Base-by-base conservation (phyloP, 2,329 filamentous ascomycete species). In the Xylaria sp. region DNA sequence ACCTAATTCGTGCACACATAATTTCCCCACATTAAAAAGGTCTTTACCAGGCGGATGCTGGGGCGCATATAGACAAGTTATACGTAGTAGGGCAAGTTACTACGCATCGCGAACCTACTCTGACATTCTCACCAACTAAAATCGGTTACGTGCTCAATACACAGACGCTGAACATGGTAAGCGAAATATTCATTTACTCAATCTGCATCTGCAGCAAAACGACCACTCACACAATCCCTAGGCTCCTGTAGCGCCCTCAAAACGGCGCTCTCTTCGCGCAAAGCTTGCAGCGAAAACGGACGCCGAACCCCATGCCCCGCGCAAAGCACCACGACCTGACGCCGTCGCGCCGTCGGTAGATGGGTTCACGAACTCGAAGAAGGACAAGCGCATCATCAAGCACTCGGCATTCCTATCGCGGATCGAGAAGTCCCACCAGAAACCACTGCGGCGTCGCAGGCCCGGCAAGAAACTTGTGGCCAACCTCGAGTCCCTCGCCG, bases 341-440 rank as follows among this genome's bases (percentile, higher is more conserved):
- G 84, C 86, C 71, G 76, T 81, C 54, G 83, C 85, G 15, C 79
- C 82, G 2, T 66, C 67, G 1, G 62, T 69, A 51, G 85, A 89
- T 76, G 69, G 77, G 67, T 94, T 95, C 79, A 82, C 89, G 67
- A 86, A 89, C 61, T 89, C 86, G 69, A 98, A 97, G 80, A 90
- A 87, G 76, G 92, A 96, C 82, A 97, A 95, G 82, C 91, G 90
- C 27, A 82, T 85, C 38, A 92, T 96, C 73, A 94, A 94, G 77
- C 93, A 93, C 83, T 91, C 91, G 0, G 81, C 89, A 15, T 93
- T 98, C 71, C 83, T 97, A 31, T 90, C 89, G 22, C 91, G 90
- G 69, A 91, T 97, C 73, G 83, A 89, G 71, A 93, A 94, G 71
- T 72, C 81, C 66, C 73, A 79, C 60, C 78, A 78, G 61, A 88